Evolutionary conservation across 2,329 filamentous ascomycete genomes (phyloP), one percentile per base, ranked within the genome.

Genomic region (Diaporthe citrichinensis): DNA sequence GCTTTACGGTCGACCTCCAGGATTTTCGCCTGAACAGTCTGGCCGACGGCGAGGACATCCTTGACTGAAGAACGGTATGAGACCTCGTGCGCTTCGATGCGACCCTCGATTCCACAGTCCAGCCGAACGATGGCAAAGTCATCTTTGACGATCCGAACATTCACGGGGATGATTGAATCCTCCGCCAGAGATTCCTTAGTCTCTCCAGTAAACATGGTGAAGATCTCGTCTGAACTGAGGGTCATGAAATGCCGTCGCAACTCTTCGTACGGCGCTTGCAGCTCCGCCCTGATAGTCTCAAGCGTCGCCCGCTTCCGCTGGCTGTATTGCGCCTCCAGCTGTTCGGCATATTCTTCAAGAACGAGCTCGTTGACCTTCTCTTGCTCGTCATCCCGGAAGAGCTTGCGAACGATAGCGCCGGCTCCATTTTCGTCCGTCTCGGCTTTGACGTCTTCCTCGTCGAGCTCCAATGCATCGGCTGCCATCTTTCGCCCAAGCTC

Each of bases 401-500:
- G 91, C 84, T 96, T 97, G 77, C 96, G 93, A 73, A 99, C 95
- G 79, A 98, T 96, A 10, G 96, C 97, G 23, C 94, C 95, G 0
- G 94, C 89, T 0, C 97, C 97, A 78, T 95, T 95, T 81, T 98
- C 95, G 78, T 98, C 95, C 7, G 94, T 94, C 85, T 98, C 96
- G 1, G 94, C 95, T 84, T 98, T 97, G 82, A 99, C 95, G 81
- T 99, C 97, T 86, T 99, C 97, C 85, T 99, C 97, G 80, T 99
- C 97, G 79, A 99, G 89, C 82, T 98, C 96, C 65, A 99, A 88
- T 23, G 97, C 97, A 87, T 99, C 97, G 4, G 97, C 97, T 28
- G 97, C 97, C 93, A 99, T 98, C 86, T 99, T 99, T 79, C 96
- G 94, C 67, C 95, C 97, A 77, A 99, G 93, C 79, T 99, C 97